Evolutionary conservation across 1,284 basidiomycete species (phyloP), one percentile per base, ranked within the genome.

Genomic region (Apiotrichum domesticum): DNA sequence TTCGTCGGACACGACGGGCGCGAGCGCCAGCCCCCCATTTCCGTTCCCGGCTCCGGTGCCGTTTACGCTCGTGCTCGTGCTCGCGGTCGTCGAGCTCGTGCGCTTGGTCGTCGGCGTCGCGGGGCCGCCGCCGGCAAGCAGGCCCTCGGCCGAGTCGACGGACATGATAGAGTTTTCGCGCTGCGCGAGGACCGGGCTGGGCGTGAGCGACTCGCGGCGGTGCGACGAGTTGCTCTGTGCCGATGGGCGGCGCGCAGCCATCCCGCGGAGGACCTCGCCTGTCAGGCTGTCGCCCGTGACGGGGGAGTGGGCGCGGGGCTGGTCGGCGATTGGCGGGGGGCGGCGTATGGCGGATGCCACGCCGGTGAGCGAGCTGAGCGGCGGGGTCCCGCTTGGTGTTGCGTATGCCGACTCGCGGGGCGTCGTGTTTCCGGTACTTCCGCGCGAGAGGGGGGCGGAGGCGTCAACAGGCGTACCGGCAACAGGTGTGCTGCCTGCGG

Each of bases 381-480:
- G 51, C 35, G 46, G 56, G 9, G 46, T 44, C 10, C 33, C 42
- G 32, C 46, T 10, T 3, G 53, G 54, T 0, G 47, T 46, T 10
- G 13, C 44, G 35, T 46, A 51, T 32, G 9, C 52, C 48, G 29
- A 61, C 50, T 54, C 40, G 35, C 57, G 52, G 2, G 50, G 34
- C 1, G 57, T 46, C 6, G n/a, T 21, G 8, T 34, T 34, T 3
- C n/a, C n/a, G 29, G n/a, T 33, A 33, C 40, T 51, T 7, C 47
- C 29, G 9, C 66, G 51, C 1, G 65, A 57, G 14, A 71, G 54
- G 1, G 71, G 71, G 33, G 66, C 64, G 2, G 67, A 65, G 61
- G 54, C 35, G 34, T 10, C 61, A 44, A 10, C 64, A 48, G 10
- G 37, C 37, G 8, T 59, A 59, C 40, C 52, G 56, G 7, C 50